Evolutionary conservation across 2,329 filamentous ascomycete species (phyloP).

Genomic region (Ascochyta viciae-villosae): DNA sequence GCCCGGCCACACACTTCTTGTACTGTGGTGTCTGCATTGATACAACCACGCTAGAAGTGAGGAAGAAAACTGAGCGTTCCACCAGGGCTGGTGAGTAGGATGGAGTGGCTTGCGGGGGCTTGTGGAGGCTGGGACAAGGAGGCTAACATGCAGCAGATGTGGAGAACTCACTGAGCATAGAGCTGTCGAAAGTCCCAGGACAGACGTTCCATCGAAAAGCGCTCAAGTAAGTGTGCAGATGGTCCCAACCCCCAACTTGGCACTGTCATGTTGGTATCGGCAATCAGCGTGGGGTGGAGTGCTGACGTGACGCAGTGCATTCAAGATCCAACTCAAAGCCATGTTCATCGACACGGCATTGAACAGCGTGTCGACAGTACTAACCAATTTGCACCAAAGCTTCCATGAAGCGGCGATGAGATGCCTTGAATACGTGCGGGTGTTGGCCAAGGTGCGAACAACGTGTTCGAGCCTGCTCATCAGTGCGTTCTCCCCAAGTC

Average conservation of each 20-base stretch:
- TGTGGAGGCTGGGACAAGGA: neutral
- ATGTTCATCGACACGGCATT: slow-evolving; percentile 84
- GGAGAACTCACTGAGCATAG: slow-evolving; percentile 79
- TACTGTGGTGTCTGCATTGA: slow-evolving; percentile 88
- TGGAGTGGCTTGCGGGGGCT: neutral
- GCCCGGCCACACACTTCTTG: slow-evolving; percentile 68
- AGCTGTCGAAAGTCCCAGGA: slow-evolving; percentile 74
- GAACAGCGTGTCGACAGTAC: slow-evolving; percentile 73
- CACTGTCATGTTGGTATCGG: neutral
- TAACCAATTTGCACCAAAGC: slow-evolving; percentile 76
- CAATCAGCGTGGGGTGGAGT: neutral
- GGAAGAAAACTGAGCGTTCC: slow-evolving; percentile 68
- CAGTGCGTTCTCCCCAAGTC: slow-evolving; percentile 50
- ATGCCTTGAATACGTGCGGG: slow-evolving; percentile 66
- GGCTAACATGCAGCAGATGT: slow-evolving; percentile 54
- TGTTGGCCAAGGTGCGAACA: slow-evolving; percentile 63
- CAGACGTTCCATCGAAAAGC: slow-evolving; percentile 81
- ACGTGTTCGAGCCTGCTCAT: slow-evolving; percentile 68
- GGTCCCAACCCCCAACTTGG: neutral
- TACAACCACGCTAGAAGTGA: slow-evolving; percentile 75
- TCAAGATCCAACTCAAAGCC: slow-evolving; percentile 84
- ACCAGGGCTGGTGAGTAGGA: slow-evolving; percentile 56
- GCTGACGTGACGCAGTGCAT: slow-evolving; percentile 55
- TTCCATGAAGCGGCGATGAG: slow-evolving; percentile 83
- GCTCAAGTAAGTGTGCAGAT: slow-evolving; percentile 61